These are phyloP conservation scores for Dictyophora rubrovolvata DNA, from an alignment of 768 basidiomycete species.

Conservation along the genomic window DNA sequence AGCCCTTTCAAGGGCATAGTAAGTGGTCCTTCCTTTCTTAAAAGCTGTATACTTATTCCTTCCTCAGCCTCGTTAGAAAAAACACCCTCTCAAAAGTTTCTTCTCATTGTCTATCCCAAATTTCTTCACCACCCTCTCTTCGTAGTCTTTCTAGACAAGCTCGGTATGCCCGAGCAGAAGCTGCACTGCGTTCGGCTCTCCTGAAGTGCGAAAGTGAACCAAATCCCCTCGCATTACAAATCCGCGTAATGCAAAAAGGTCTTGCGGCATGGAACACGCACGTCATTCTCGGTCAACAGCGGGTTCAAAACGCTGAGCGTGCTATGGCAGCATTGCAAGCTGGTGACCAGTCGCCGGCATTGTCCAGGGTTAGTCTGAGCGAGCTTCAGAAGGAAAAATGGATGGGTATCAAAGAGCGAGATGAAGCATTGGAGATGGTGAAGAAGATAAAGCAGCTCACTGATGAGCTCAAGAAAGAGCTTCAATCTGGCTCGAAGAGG, in stretches of 20 bases:
- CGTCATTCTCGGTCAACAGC: constrained; percentile 35
- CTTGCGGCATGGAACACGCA: constrained; percentile 31
- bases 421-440: constrained; percentile 24
- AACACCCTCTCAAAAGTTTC: too few species aligned
- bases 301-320: constrained; percentile 21
- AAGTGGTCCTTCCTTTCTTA: background rate
- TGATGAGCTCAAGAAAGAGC: constrained; percentile 21
- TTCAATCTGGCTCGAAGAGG: background rate
- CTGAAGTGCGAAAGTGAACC: constrained; percentile 24
- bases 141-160: background rate
- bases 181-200: constrained; percentile 28
- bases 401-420: constrained; percentile 34
- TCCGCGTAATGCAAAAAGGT: constrained; percentile 35
- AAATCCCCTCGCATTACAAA: constrained; percentile 36
- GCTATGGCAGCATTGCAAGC: constrained; percentile 27
- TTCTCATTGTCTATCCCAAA: background rate
- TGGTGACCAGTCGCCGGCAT: constrained; percentile 30
- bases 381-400: constrained; percentile 37
- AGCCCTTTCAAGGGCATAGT: constrained; percentile 1
- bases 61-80: background rate
- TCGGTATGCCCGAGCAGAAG: constrained; percentile 39
- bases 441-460: constrained; percentile 27
- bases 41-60: background rate
- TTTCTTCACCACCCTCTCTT: background rate
- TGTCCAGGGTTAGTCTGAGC: constrained; percentile 18